phyloP scores from a whole-genome alignment of 345 rosid species.

The Pugionium dolabratum region DNA sequence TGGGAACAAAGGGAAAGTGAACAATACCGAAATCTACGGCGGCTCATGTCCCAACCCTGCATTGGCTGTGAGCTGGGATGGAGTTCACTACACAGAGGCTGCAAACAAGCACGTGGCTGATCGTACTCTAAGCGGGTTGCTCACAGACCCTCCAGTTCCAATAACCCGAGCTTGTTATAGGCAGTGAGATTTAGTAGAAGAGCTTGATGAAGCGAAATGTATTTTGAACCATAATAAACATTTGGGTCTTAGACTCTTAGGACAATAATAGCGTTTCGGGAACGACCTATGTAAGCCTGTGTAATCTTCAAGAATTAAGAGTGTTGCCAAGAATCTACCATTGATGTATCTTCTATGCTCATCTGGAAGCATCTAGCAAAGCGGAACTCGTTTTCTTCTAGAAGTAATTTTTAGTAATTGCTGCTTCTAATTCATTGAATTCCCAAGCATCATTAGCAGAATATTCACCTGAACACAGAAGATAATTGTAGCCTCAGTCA shows the following conservation, averaged over 20 bases:
- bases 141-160: conserved; percentile 64
- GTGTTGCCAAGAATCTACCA: conserved; percentile 22
- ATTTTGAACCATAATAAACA: conserved; percentile 21
- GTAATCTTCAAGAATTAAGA: conserved; percentile 25
- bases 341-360: conserved; percentile 17
- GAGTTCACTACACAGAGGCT: conserved; percentile 65
- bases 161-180: conserved; percentile 63
- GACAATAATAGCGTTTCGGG: conserved; percentile 21
- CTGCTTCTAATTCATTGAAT: conserved; percentile 80
- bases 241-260: conserved; percentile 17
- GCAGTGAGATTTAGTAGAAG: conserved; percentile 33
- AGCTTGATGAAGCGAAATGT: conserved; percentile 17
- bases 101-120: conserved; percentile 72
- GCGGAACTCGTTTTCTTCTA: conserved; percentile 23
- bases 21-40: conserved; percentile 56
- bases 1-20: conserved; percentile 59
- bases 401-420: conserved; percentile 68
- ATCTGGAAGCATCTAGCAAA: conserved; percentile 12
- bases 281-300: conserved; percentile 25
- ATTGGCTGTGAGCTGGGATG: conserved; percentile 62
- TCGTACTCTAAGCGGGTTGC: conserved; percentile 58
- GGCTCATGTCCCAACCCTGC: conserved; percentile 54
- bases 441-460: conserved; percentile 87
- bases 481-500: neutral
- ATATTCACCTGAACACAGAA: conserved; percentile 60